These are phyloP conservation scores for Colletotrichum ledebouriae DNA, from an alignment of 2,329 filamentous ascomycete species.

Conservation along the genomic window DNA sequence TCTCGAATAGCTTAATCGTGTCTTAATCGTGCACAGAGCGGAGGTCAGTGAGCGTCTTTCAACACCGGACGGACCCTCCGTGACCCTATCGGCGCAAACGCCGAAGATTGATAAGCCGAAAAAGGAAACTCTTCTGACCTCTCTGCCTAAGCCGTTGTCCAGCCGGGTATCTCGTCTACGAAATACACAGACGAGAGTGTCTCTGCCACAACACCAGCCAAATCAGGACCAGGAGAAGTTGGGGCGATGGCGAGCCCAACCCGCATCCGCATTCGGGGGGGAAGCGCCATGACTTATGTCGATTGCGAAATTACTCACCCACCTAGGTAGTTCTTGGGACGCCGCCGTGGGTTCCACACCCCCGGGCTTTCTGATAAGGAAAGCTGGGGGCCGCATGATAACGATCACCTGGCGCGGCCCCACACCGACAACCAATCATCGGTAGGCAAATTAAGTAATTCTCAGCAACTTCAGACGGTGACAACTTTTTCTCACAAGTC, in stretches of 20 bases:
- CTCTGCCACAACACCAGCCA: slow-evolving; percentile 1
- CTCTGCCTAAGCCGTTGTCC: neutral
- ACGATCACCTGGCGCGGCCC: slow-evolving; percentile 23
- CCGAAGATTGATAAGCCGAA: slow-evolving; percentile 27
- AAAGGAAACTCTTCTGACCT: neutral
- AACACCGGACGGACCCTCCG: slow-evolving; percentile 36
- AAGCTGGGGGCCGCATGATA: slow-evolving; percentile 37
- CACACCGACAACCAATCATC: slow-evolving; percentile 31
- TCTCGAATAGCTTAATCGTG: slow-evolving; percentile 6
- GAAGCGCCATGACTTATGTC: slow-evolving; percentile 39
- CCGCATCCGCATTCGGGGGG: slow-evolving; percentile 34
- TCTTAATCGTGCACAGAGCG: neutral
- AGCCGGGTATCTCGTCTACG: neutral
- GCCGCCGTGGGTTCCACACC: slow-evolving; percentile 23
- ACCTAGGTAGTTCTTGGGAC: slow-evolving; percentile 1
- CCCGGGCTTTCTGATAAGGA: slow-evolving; percentile 38
- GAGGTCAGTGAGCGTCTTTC: slow-evolving; percentile 9
- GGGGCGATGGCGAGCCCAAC: slow-evolving; percentile 19
- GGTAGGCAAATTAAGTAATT: slow-evolving; percentile 37
- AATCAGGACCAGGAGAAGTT: slow-evolving; percentile 6
- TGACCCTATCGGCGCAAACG: slow-evolving; percentile 25
- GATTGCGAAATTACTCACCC: slow-evolving; percentile 29
- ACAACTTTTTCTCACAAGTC: slow-evolving; percentile 38
- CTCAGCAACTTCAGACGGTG: slow-evolving; percentile 39
- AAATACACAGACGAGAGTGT: neutral